Evolutionary conservation across 306 rosid genomes (phyloP).

Genomic region (Dryas octopetala): DNA sequence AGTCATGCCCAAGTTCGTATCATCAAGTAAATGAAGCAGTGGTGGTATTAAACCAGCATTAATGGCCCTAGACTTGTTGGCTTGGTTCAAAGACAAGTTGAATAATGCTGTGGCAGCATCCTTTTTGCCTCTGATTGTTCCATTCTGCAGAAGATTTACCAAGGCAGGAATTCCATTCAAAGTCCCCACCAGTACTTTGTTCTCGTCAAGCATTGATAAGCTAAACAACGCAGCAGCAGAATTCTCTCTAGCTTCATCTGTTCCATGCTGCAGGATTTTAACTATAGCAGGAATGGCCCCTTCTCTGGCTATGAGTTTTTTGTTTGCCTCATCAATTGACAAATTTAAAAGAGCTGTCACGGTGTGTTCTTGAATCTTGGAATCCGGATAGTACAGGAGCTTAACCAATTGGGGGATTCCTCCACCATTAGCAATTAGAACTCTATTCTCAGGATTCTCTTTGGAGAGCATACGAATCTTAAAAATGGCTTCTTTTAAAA

Average conservation of each 20-base stretch:
- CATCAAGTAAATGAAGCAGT: slow-evolving; percentile 48
- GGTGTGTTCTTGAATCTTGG: slow-evolving; percentile 72
- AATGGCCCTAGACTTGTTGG: slow-evolving; percentile 69
- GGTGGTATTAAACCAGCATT: slow-evolving; percentile 66
- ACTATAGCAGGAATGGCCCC: slow-evolving; percentile 81
- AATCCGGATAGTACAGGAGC: slow-evolving; percentile 66
- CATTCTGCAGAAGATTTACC: slow-evolving; percentile 52
- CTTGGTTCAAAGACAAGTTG: slow-evolving; percentile 57
- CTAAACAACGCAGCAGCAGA: slow-evolving; percentile 88
- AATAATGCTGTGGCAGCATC: slow-evolving; percentile 87
- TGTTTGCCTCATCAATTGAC: slow-evolving; percentile 77
- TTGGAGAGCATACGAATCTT: slow-evolving; percentile 74
- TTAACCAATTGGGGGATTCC: slow-evolving; percentile 73
- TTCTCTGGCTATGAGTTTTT: slow-evolving; percentile 59
- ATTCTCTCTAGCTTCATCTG: slow-evolving; percentile 68
- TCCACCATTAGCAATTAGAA: slow-evolving; percentile 65
- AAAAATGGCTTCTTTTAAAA: slow-evolving; percentile 63
- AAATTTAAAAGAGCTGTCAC: slow-evolving; percentile 78
- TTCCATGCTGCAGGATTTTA: slow-evolving; percentile 66
- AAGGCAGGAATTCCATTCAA: slow-evolving; percentile 65
- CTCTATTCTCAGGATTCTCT: slow-evolving; percentile 72
- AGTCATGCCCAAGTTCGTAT: slow-evolving; percentile 60
- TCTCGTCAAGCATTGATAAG: slow-evolving; percentile 81
- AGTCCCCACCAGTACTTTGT: slow-evolving; percentile 57
- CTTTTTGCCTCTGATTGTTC: slow-evolving; percentile 76